Evolutionary conservation across 1,284 basidiomycete genomes (phyloP).

Genomic region (Pholiota adiposa): DNA sequence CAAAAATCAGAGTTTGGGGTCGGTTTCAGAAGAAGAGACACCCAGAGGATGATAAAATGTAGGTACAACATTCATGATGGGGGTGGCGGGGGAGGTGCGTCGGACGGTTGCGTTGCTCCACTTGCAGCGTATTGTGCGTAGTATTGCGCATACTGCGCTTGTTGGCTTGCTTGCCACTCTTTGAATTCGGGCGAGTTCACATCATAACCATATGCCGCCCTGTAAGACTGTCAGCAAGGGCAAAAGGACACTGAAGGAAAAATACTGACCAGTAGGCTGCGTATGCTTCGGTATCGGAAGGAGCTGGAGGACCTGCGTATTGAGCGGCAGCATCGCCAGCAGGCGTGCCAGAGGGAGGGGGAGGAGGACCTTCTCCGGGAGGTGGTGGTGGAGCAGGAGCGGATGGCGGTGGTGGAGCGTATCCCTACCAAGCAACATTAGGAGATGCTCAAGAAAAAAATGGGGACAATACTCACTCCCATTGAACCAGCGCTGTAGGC

Average conservation of each 20-base stretch:
- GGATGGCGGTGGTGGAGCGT: conserved; percentile 61
- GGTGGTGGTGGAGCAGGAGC: conserved; percentile 59
- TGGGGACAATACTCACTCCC: conserved; percentile 53
- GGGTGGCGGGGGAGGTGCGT: conserved; percentile 27
- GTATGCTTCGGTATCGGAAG: conserved; percentile 65
- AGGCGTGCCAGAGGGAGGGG: conserved; percentile 56
- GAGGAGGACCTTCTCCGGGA: conserved; percentile 50
- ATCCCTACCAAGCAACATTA: conserved; percentile 47
- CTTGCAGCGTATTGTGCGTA: conserved; percentile 47
- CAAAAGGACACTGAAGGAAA: background rate
- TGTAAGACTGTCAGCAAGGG: conserved; percentile 30
- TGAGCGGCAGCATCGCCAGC: conserved; percentile 34
- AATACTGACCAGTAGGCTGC: conserved; percentile 67
- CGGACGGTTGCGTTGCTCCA: conserved; percentile 18
- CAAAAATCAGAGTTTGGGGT: background rate
- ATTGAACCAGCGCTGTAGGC: conserved; percentile 59
- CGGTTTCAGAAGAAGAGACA: background rate
- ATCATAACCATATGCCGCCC: conserved; percentile 90
- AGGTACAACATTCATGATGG: conserved; percentile 22
- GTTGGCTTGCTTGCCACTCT: conserved; percentile 73
- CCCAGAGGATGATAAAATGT: background rate
- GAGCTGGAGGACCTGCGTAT: conserved; percentile 47
- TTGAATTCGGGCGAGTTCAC: conserved; percentile 83
- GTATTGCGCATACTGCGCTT: conserved; percentile 74
- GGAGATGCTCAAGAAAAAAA: background rate